These are phyloP conservation scores for Casuarina cunninghamiana DNA, from an alignment of 306 rosid species.

Conservation along the genomic window DNA sequence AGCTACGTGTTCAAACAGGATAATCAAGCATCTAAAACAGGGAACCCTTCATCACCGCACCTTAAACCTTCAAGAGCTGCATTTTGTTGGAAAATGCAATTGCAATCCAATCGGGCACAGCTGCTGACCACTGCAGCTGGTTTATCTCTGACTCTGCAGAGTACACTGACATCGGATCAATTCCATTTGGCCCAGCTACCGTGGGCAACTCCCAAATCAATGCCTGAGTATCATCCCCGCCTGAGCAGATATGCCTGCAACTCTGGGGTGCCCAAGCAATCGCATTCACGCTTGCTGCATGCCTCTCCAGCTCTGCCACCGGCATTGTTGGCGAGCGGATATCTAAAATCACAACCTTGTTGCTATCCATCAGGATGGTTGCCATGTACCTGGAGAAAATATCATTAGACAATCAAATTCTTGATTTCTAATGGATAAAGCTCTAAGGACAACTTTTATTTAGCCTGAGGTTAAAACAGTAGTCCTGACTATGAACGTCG, in stretches of 20 bases:
- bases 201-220: constrained; percentile 92
- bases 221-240: constrained; percentile 85
- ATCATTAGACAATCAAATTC: not conserved
- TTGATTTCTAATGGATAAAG: too few relatives aligned
- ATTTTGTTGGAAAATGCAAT: constrained; percentile 83
- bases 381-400: constrained; percentile 68
- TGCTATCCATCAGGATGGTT: constrained; percentile 83
- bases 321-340: constrained; percentile 86
- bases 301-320: constrained; percentile 93
- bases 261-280: constrained; percentile 84
- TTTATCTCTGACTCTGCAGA: constrained; percentile 71
- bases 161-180: constrained; percentile 81
- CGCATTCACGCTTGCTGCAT: constrained; percentile 60
- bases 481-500: too few relatives aligned
- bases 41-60: constrained; percentile 13
- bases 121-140: constrained; percentile 87
- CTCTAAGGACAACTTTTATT: not conserved
- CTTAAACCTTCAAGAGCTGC: constrained; percentile 91
- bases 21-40: not conserved
- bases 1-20: not conserved
- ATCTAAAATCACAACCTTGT: constrained; percentile 83
- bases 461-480: too few relatives aligned
- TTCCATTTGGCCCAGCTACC: constrained; percentile 70
- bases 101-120: constrained; percentile 89
- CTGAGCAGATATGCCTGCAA: constrained; percentile 67